phyloP scores from a whole-genome alignment of 371 early-diverging fungal species.

The Mycotypha africana region DNA sequence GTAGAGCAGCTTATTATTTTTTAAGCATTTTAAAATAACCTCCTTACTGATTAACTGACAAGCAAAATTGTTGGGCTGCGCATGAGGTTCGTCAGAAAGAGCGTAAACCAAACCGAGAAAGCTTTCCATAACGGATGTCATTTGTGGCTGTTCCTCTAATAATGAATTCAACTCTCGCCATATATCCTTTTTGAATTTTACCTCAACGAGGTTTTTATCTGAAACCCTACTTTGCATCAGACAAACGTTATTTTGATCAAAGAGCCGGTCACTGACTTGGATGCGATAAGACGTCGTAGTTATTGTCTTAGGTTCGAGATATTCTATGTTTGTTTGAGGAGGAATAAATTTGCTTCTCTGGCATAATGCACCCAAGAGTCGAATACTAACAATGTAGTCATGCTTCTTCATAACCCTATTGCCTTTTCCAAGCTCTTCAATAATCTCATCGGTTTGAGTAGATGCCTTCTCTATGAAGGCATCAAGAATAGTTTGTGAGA shows the following conservation, averaged over 20 bases:
- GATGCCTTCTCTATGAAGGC: slow-evolving; percentile 4
- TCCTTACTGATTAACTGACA: slow-evolving; percentile 25
- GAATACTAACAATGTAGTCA: too few relatives aligned
- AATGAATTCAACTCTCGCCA: slow-evolving; percentile 21
- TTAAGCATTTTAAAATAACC: slow-evolving; percentile 34
- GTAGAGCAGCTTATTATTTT: slow-evolving; percentile 28
- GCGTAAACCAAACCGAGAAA: slow-evolving; percentile 18
- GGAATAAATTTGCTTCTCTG: too few relatives aligned
- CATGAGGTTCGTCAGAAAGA: slow-evolving; percentile 13
- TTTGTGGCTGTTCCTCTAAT: slow-evolving; percentile 2
- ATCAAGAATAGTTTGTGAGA: neutral
- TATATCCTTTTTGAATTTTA: slow-evolving; percentile 10
- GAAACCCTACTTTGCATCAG: slow-evolving; percentile 13
- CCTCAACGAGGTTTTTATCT: slow-evolving; percentile 8
- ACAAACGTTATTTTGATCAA: slow-evolving; percentile 4
- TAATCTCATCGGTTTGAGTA: too few relatives aligned
- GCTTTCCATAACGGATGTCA: slow-evolving; percentile 11
- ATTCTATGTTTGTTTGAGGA: too few relatives aligned
- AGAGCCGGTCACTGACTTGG: slow-evolving; percentile 7
- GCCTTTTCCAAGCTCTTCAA: neutral
- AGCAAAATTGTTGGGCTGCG: slow-evolving; percentile 5
- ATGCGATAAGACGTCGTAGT: neutral
- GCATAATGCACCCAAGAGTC: neutral
- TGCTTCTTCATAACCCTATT: too few relatives aligned
- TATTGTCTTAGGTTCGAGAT: too few relatives aligned